A percentile compares a stretch with the other conserved stretches of the same genome.
Evolutionary conservation across 441 rosid genomes (phyloP).

Genomic region (Mallotus japonicus): DNA sequence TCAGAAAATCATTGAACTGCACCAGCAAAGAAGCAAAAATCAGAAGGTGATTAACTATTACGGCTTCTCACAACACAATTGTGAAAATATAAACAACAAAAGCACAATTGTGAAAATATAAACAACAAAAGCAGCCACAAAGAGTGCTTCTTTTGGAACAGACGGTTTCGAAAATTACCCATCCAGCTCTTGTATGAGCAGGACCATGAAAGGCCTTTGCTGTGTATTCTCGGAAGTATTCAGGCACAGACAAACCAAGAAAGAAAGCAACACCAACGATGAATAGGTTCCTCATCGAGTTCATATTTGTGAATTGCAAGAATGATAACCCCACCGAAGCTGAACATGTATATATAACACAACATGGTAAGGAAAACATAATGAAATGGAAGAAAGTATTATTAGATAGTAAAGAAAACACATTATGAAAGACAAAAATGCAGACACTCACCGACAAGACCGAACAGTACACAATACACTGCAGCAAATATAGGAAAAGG

Average conservation of each 20-base stretch:
- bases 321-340: conserved; percentile 97
- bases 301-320: conserved; percentile 99
- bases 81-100: too few species aligned
- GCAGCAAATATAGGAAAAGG: conserved; percentile 97
- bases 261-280: conserved; percentile 82
- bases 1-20: conserved; percentile 98
- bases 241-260: conserved; percentile 87
- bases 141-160: too few species aligned
- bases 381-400: neutral
- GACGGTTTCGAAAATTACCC: conserved; percentile 48
- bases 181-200: conserved; percentile 83
- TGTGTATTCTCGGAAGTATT: conserved; percentile 84
- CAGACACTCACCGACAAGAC: conserved; percentile 70
- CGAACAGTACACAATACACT: conserved; percentile 83
- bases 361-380: conserved; percentile 3
- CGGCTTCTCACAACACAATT: neutral
- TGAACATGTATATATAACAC: conserved; percentile 28
- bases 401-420: neutral
- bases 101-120: too few species aligned
- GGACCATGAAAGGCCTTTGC: conserved; percentile 89
- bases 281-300: conserved; percentile 95
- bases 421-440: neutral
- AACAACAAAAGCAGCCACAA: too few species aligned
- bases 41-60: neutral
- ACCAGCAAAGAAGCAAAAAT: conserved; percentile 6